phyloP scores from a whole-genome alignment of 2,329 filamentous ascomycete species.

The Gremmenia infestans region DNA sequence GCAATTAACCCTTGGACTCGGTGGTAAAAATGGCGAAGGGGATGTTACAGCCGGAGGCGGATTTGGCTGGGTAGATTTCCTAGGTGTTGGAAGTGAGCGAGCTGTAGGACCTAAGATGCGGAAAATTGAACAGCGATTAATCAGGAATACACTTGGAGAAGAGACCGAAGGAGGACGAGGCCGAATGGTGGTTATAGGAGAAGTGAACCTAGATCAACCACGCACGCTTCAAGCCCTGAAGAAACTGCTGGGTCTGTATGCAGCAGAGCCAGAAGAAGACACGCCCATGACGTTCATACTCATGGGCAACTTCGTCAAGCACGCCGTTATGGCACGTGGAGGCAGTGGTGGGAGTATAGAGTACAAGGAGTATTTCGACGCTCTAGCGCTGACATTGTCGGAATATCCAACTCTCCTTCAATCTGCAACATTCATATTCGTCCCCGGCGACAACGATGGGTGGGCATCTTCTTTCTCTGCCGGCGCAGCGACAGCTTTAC shows the following conservation, averaged over 20 bases:
- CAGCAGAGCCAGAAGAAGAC: constrained; percentile 54
- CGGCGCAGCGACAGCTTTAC: constrained; percentile 66
- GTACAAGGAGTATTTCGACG: constrained; percentile 95
- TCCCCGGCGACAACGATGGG: constrained; percentile 95
- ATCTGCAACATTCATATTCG: constrained; percentile 80
- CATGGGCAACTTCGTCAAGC: constrained; percentile 74
- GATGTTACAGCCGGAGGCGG: constrained; percentile 65
- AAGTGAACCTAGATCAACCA: constrained; percentile 81
- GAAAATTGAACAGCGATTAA: constrained; percentile 65
- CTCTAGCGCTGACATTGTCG: constrained; percentile 72
- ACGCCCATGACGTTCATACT: constrained; percentile 77
- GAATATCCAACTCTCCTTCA: constrained; percentile 80
- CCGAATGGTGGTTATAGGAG: constrained; percentile 71
- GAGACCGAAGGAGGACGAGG: constrained; percentile 37
- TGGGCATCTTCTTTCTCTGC: constrained; percentile 85
- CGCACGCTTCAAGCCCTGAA: constrained; percentile 75
- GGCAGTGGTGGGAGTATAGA: constrained; percentile 79
- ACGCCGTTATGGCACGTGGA: constrained; percentile 62
- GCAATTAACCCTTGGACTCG: constrained; percentile 68
- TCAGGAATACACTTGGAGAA: constrained; percentile 36
- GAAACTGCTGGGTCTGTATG: constrained; percentile 73
- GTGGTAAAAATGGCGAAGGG: constrained; percentile 49
- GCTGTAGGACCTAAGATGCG: constrained; percentile 81
- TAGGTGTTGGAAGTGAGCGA: constrained; percentile 85
- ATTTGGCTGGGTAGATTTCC: constrained; percentile 96